A percentile compares a stretch with the other conserved stretches of the same genome.
Conservation (phyloP, 2,329 filamentous ascomycete genomes). For the Geoglossum cookeanum region DNA sequence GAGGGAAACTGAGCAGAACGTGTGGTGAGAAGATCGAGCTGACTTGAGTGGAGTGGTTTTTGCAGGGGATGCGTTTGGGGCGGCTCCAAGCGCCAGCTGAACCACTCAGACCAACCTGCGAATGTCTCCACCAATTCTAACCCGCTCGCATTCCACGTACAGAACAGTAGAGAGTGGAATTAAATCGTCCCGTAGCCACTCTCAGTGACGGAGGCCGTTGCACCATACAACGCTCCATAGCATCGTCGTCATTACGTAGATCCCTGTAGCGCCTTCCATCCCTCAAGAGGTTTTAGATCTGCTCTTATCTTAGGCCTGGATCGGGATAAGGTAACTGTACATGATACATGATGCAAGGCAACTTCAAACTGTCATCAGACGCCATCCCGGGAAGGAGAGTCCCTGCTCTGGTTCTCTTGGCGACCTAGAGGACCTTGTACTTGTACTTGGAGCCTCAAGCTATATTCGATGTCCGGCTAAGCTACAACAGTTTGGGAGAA, state of each 20-base stretch:
- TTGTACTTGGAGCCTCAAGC: neutral
- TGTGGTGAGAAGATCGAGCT: neutral
- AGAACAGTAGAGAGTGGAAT: neutral
- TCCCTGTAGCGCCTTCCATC: neutral
- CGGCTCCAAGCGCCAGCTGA: neutral
- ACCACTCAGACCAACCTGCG: neutral
- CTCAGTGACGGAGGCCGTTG: neutral
- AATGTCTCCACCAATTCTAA: no score
- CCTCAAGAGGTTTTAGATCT: neutral
- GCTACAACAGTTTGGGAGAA: neutral
- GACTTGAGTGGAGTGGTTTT: neutral
- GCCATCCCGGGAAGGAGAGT: neutral
- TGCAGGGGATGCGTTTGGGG: neutral
- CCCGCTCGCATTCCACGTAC: no score
- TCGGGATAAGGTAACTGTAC: neutral
- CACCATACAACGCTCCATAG: neutral
- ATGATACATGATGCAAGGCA: neutral
- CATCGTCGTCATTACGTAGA: neutral
- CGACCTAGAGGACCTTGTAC: neutral
- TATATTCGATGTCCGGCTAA: neutral
- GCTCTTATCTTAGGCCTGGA: neutral
- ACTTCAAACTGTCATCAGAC: constrained; percentile 2
- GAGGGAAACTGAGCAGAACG: neutral
- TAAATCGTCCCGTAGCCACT: neutral
- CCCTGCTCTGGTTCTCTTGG: neutral